A percentile compares a stretch with the other conserved stretches of the same genome.
Conservation (phyloP, 1,139 yeast genomes). For the Debaryomyces sp. region DNA sequence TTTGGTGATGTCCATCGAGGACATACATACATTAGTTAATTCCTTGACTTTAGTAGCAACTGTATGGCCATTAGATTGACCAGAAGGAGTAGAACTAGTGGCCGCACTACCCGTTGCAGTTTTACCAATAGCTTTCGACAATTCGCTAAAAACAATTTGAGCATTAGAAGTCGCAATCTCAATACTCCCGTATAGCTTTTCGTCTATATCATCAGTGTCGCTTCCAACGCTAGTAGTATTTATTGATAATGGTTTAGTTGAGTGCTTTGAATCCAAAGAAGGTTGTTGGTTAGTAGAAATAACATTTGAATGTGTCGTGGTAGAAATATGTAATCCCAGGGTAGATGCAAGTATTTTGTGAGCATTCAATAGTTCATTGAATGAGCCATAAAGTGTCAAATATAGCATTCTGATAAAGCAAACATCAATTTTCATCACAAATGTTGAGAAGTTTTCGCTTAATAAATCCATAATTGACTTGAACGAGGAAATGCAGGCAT, state of each 20-base stretch:
- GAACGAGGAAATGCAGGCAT: slow-evolving; percentile 46
- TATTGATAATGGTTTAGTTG: slow-evolving; percentile 21
- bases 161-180: slow-evolving; percentile 76
- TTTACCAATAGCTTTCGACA: slow-evolving; percentile 74
- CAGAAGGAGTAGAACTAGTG: slow-evolving; percentile 13
- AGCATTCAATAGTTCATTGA: slow-evolving; percentile 76
- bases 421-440: slow-evolving; percentile 61
- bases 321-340: slow-evolving; percentile 8
- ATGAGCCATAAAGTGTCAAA: slow-evolving; percentile 70
- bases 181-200: slow-evolving; percentile 73
- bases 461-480: slow-evolving; percentile 53
- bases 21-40: slow-evolving; percentile 73
- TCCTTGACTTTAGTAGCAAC: slow-evolving; percentile 74
- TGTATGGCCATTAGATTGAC: slow-evolving; percentile 25
- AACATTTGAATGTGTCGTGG: neutral
- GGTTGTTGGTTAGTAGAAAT: slow-evolving; percentile 6
- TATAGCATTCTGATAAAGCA: slow-evolving; percentile 74
- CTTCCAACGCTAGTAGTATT: slow-evolving; percentile 22
- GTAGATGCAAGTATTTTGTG: slow-evolving; percentile 56
- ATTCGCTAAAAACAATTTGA: slow-evolving; percentile 74
- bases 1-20: slow-evolving; percentile 80
- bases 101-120: slow-evolving; percentile 53
- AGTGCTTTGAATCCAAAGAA: slow-evolving; percentile 27
- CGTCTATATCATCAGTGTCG: slow-evolving; percentile 62
- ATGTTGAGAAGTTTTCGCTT: slow-evolving; percentile 47